phyloP scores from a whole-genome alignment of 257 asterid genomes.

The Lavandula angustifolia region DNA sequence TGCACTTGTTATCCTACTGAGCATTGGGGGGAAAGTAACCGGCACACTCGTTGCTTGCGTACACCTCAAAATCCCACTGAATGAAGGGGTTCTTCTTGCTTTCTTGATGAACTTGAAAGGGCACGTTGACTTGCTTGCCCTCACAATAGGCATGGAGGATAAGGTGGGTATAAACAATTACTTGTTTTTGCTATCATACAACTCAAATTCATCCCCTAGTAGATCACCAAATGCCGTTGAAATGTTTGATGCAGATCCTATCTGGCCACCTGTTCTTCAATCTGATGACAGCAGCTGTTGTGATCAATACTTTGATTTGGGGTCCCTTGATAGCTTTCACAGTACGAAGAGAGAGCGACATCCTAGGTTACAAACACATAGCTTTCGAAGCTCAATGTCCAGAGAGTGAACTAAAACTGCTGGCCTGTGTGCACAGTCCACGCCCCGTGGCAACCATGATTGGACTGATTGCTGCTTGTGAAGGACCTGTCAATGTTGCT shows the following conservation, averaged over 20 bases:
- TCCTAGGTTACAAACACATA: constrained; percentile 64
- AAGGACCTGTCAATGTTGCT: constrained; percentile 59
- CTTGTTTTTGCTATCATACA: not conserved
- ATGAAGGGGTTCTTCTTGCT: constrained; percentile 90
- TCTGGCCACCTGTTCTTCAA: constrained; percentile 63
- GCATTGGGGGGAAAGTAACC: constrained; percentile 88
- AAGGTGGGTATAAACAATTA: constrained; percentile 47
- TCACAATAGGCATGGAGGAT: constrained; percentile 56
- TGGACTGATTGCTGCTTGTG: constrained; percentile 72
- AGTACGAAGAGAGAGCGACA: constrained; percentile 76
- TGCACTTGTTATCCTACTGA: constrained; percentile 60
- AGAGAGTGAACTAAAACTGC: constrained; percentile 69
- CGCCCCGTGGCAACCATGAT: constrained; percentile 87
- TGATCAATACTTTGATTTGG: constrained; percentile 79
- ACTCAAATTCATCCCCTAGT: not conserved
- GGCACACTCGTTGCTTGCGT: constrained; percentile 85
- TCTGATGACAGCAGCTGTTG: constrained; percentile 77
- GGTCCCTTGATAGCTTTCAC: constrained; percentile 79
- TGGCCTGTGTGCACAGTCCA: constrained; percentile 83
- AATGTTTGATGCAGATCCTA: constrained; percentile 54
- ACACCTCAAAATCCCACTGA: constrained; percentile 75
- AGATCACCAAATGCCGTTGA: not conserved
- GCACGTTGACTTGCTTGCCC: constrained; percentile 80
- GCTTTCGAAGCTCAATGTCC: constrained; percentile 73
- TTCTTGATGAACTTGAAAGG: constrained; percentile 96